Conservation (phyloP, 164 flowering plant genomes). For the Vitis vinifera region DNA sequence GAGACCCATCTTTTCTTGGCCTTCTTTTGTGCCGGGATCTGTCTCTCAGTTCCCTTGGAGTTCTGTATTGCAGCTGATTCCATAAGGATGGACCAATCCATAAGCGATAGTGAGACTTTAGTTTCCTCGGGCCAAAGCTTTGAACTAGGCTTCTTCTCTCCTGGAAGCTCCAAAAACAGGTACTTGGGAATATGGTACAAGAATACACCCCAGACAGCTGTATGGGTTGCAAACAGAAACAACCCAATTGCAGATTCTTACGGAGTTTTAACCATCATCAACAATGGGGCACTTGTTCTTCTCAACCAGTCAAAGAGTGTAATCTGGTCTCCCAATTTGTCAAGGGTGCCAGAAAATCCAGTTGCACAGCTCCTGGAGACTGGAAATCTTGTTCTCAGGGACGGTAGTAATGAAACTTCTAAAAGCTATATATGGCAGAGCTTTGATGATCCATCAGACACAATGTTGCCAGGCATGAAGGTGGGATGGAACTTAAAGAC, state of each 20-base stretch:
- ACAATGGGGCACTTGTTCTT: constrained; percentile 18
- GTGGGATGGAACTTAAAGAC: too few species aligned
- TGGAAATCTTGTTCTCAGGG: too few species aligned
- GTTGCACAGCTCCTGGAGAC: too few species aligned
- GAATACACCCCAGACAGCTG: constrained; percentile 2
- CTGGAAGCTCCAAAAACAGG: constrained; percentile 2
- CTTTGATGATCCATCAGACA: too few species aligned
- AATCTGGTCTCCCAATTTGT: too few species aligned
- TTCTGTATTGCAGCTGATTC: constrained; percentile 4
- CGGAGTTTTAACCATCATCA: constrained; percentile 6
- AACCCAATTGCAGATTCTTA: constrained; percentile 8
- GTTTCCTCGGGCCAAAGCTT: constrained; percentile 11
- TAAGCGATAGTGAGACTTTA: constrained; percentile 5
- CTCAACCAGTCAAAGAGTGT: not conserved
- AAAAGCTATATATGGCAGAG: too few species aligned
- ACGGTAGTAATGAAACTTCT: too few species aligned
- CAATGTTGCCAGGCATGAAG: too few species aligned
- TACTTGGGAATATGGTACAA: constrained; percentile 30
- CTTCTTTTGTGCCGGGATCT: not conserved
- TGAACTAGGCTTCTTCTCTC: constrained; percentile 24
- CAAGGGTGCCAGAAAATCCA: too few species aligned
- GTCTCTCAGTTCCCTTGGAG: not conserved
- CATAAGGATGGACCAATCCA: not conserved
- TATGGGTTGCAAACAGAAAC: constrained; percentile 30
- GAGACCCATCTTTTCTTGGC: not conserved